Conservation (phyloP, 2,329 filamentous ascomycete species). For the Pyrenochaeta sp. region DNA sequence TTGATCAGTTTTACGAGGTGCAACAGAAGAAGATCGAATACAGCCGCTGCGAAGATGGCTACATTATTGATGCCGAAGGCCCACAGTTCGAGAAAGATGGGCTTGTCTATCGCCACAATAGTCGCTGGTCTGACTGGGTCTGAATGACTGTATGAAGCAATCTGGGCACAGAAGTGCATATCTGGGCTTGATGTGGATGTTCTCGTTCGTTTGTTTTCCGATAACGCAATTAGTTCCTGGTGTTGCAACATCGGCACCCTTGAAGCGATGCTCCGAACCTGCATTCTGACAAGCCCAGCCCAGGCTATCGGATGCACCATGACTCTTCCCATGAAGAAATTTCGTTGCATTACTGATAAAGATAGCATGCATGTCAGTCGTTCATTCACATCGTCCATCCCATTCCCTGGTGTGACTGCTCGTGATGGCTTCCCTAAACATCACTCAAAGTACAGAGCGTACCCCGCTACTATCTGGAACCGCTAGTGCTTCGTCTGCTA, state of each 20-base stretch:
- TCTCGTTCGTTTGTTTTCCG: neutral
- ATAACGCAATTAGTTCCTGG: conserved; percentile 19
- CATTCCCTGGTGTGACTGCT: neutral
- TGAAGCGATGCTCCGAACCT: neutral
- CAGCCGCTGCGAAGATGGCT: conserved; percentile 63
- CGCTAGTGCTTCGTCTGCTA: conserved; percentile 2
- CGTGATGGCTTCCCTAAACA: conserved; percentile 8
- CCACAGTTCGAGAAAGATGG: conserved; percentile 37
- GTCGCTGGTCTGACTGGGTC: neutral
- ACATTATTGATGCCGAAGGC: conserved; percentile 65
- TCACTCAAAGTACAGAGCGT: conserved; percentile 6
- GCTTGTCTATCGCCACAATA: neutral
- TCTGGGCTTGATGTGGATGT: conserved; percentile 6
- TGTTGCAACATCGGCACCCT: conserved; percentile 23
- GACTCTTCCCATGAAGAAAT: conserved; percentile 5
- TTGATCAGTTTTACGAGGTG: conserved; percentile 62
- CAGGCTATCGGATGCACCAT: neutral
- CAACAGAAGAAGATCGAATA: conserved; percentile 62
- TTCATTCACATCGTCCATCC: neutral
- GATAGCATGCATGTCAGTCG: neutral
- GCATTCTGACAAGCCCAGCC: conserved; percentile 4
- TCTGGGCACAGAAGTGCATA: neutral
- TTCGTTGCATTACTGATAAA: neutral
- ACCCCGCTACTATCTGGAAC: conserved; percentile 16
- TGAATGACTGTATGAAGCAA: neutral